A percentile compares a stretch with the other conserved stretches of the same genome.
Evolutionary conservation across 257 asterid species (phyloP).

Genomic region (Petunia secreta): DNA sequence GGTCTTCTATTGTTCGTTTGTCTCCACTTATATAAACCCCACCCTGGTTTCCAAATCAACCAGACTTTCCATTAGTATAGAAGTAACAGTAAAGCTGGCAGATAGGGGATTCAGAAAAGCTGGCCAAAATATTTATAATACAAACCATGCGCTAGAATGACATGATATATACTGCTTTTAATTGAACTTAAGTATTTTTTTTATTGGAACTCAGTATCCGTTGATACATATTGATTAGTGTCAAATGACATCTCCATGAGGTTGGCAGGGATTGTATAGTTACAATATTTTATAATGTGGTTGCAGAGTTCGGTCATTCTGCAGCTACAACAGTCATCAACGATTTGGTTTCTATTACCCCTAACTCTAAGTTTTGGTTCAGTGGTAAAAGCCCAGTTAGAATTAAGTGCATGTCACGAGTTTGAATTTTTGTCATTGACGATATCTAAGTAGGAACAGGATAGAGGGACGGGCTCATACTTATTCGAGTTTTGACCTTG

Average conservation of each 20-base stretch:
- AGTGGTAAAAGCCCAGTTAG: too few species aligned
- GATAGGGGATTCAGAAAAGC: neutral
- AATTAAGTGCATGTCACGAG: too few species aligned
- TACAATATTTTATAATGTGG: neutral
- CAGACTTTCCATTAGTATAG: neutral
- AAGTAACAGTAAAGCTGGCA: neutral
- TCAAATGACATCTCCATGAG: neutral
- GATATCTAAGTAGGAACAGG: too few species aligned
- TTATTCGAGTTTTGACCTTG: too few species aligned
- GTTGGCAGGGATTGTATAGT: constrained; percentile 1
- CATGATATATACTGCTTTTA: constrained; percentile 1
- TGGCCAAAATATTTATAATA: neutral
- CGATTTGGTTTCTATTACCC: too few species aligned
- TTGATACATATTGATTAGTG: constrained; percentile 3
- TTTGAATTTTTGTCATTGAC: too few species aligned
- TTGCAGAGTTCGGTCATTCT: too few species aligned
- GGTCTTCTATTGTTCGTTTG: neutral
- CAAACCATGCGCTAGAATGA: constrained; percentile 14
- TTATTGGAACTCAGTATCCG: constrained; percentile 3
- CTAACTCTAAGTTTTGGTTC: too few species aligned
- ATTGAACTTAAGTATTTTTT: neutral
- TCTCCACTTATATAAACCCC: neutral
- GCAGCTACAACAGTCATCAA: too few species aligned
- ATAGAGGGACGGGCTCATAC: too few species aligned
- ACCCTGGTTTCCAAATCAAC: neutral